phyloP scores from a whole-genome alignment of 1,284 basidiomycete genomes.

The Nidula niveotomentosa region DNA sequence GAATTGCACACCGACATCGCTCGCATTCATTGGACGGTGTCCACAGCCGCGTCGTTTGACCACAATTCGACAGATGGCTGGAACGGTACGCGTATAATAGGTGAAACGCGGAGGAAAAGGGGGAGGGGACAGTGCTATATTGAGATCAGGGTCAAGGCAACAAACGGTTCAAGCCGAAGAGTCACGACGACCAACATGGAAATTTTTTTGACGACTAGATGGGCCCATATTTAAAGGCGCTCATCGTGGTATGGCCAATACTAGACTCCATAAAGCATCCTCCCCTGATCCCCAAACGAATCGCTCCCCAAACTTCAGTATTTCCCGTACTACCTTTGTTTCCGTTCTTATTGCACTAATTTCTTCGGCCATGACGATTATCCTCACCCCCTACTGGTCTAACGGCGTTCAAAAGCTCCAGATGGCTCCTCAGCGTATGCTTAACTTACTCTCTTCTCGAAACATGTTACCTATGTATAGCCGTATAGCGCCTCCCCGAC shows the following conservation, averaged over 20 bases:
- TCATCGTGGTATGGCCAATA: neutral
- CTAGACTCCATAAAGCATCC: conserved; percentile 4
- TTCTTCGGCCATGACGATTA: conserved; percentile 50
- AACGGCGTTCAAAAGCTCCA: conserved; percentile 70
- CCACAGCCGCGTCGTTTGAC: too few relatives aligned
- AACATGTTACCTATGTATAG: conserved; percentile 14
- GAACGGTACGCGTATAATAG: neutral
- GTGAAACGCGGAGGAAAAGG: conserved; percentile 10
- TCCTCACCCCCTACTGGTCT: conserved; percentile 69
- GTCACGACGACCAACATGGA: neutral
- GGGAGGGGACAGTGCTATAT: conserved; percentile 2
- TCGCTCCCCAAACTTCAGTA: neutral
- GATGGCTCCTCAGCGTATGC: conserved; percentile 56
- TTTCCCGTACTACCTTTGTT: conserved; percentile 2
- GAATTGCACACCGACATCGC: too few relatives aligned
- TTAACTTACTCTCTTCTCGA: conserved; percentile 6
- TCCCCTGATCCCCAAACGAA: conserved; percentile 6
- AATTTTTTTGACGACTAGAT: neutral
- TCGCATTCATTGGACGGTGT: too few relatives aligned
- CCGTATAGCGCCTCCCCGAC: conserved; percentile 42
- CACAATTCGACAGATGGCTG: neutral
- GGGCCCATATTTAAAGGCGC: neutral
- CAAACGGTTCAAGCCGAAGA: conserved; percentile 1
- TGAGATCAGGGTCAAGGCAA: conserved; percentile 18
- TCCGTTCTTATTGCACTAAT: neutral